phyloP scores from a whole-genome alignment of 2,329 filamentous ascomycete species.

The Aureobasidium melanogenum region DNA sequence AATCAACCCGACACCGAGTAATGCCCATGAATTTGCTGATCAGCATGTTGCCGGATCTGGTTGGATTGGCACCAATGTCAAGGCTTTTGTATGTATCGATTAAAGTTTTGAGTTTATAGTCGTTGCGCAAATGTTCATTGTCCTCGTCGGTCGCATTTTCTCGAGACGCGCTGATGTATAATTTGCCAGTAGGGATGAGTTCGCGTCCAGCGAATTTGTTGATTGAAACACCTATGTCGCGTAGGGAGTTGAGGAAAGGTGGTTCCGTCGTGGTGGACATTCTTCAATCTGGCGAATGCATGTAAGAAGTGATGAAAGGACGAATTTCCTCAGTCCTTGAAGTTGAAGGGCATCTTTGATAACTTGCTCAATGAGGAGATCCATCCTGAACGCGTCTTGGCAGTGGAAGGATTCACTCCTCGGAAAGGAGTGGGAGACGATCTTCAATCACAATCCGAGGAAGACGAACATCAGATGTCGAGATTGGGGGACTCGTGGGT shows the following conservation, averaged over 20 bases:
- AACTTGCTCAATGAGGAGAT: too few relatives aligned
- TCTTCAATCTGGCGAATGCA: too few relatives aligned
- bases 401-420: too few relatives aligned
- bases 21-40: background rate
- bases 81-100: background rate
- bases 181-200: background rate
- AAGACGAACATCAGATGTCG: too few relatives aligned
- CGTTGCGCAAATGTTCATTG: background rate
- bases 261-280: background rate
- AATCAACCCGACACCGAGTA: background rate
- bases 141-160: background rate
- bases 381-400: too few relatives aligned
- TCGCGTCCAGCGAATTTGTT: background rate
- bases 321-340: too few relatives aligned
- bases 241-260: background rate
- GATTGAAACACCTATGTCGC: background rate
- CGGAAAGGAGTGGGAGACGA: too few relatives aligned
- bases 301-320: too few relatives aligned
- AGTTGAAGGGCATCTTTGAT: too few relatives aligned
- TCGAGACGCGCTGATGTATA: background rate
- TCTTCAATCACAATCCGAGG: too few relatives aligned
- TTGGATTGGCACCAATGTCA: background rate
- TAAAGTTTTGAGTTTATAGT: background rate
- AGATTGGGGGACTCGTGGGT: too few relatives aligned
- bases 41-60: background rate